Percentiles rank a stretch among this genome's conserved stretches.
Evolutionary conservation across 177 flowering plant species (phyloP).

Genomic region (Vitis hybrid): DNA sequence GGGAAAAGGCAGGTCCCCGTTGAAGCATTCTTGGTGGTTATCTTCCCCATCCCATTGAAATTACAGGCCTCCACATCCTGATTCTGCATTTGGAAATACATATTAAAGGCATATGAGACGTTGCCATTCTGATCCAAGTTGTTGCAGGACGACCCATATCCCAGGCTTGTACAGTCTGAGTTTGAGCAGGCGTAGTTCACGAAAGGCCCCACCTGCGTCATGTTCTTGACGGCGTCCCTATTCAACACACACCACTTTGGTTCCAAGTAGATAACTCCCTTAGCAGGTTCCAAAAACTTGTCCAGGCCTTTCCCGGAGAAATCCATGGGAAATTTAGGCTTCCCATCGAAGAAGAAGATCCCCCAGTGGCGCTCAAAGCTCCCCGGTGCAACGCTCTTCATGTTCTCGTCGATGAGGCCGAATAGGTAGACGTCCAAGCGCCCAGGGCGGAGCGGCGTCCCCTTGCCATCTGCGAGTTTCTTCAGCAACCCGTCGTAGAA

Average conservation of each 20-base stretch:
- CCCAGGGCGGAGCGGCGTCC: slow-evolving; percentile 58
- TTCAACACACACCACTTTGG: slow-evolving; percentile 54
- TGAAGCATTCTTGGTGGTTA: slow-evolving; percentile 41
- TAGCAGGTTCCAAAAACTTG: slow-evolving; percentile 33
- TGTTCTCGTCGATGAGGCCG: slow-evolving; percentile 59
- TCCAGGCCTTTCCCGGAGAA: slow-evolving; percentile 41
- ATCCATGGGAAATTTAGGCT: slow-evolving; percentile 63
- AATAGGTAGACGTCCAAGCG: slow-evolving; percentile 52
- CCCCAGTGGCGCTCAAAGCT: slow-evolving; percentile 82
- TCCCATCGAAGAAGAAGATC: slow-evolving; percentile 57
- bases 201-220: neutral
- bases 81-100: slow-evolving; percentile 48
- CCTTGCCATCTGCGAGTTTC: slow-evolving; percentile 38
- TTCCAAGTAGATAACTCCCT: slow-evolving; percentile 48
- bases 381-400: slow-evolving; percentile 62
- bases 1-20: slow-evolving; percentile 47
- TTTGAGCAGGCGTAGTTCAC: slow-evolving; percentile 47
- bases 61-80: slow-evolving; percentile 55
- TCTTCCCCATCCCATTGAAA: slow-evolving; percentile 46
- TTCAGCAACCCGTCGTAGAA: slow-evolving; percentile 59
- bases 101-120: slow-evolving; percentile 60
- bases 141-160: slow-evolving; percentile 42
- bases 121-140: slow-evolving; percentile 30
- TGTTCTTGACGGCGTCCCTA: neutral
- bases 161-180: slow-evolving; percentile 54